These are phyloP conservation scores for Cymbopogon flexuosus DNA, from an alignment of 202 grass and related monocot species.

Conservation along the genomic window DNA sequence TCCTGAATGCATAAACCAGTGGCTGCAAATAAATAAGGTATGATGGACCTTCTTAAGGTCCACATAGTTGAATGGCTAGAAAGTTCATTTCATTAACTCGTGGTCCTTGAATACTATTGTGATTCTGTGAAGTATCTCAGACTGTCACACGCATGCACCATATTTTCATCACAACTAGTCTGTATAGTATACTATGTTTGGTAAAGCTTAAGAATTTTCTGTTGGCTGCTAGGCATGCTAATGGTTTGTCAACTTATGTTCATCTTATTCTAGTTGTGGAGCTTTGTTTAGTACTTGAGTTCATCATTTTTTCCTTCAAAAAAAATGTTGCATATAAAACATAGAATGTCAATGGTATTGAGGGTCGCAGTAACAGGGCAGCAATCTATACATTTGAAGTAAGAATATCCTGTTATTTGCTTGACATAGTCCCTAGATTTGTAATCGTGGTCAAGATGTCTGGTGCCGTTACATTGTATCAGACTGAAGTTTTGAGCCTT, in stretches of 20 bases:
- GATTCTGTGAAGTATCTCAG: neutral
- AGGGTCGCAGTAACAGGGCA: neutral
- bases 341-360: neutral
- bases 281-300: neutral
- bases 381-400: neutral
- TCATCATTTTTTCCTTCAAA: neutral
- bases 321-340: neutral
- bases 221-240: neutral
- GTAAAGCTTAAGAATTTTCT: neutral
- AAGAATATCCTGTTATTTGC: neutral
- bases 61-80: neutral
- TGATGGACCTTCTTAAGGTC: neutral
- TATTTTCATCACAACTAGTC: neutral
- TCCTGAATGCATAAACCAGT: slow-evolving; percentile 90
- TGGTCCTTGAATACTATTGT: neutral
- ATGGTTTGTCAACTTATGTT: neutral
- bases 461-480: neutral
- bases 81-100: neutral
- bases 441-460: neutral
- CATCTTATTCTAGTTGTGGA: neutral
- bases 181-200: neutral
- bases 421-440: neutral
- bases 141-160: neutral
- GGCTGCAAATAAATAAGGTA: slow-evolving; percentile 99
- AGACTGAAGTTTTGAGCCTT: neutral